Conservation (phyloP, 768 basidiomycete genomes). For the Boletus fagicola region DNA sequence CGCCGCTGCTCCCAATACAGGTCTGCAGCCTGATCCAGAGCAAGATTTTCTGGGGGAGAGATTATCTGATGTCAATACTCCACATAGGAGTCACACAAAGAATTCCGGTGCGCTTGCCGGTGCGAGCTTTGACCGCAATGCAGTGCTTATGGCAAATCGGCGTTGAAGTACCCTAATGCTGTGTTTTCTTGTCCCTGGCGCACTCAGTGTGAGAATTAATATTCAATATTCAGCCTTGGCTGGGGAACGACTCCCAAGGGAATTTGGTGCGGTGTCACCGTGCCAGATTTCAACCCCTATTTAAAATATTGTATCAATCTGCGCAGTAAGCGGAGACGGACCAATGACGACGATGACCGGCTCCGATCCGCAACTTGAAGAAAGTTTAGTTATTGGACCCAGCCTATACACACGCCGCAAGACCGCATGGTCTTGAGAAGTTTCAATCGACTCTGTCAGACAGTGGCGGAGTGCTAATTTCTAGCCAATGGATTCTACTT, state of each 20-base stretch:
- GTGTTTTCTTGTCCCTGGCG: conserved; percentile 1
- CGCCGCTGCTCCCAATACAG: neutral
- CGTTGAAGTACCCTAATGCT: neutral
- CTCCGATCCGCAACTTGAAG: conserved; percentile 10
- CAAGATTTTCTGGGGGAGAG: neutral
- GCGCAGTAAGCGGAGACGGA: neutral
- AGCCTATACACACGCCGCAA: neutral
- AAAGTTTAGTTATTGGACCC: conserved; percentile 9
- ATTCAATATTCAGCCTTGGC: no score
- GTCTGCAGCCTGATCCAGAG: neutral
- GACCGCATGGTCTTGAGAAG: neutral
- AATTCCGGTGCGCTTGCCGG: no score
- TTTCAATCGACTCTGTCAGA: neutral
- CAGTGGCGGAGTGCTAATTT: conserved; percentile 23
- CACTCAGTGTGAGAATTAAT: conserved; percentile 9
- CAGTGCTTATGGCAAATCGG: conserved; percentile 1
- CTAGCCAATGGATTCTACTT: conserved; percentile 11
- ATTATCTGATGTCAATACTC: neutral
- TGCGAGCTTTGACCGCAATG: conserved; percentile 1
- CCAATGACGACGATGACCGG: neutral
- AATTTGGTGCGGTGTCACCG: neutral
- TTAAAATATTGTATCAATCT: neutral
- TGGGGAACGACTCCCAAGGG: conserved; percentile 2
- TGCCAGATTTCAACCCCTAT: neutral
- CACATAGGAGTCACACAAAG: neutral